phyloP scores from a whole-genome alignment of 225 moss, liverwort and hornwort species.

The Antitrichia curtipendula region DNA sequence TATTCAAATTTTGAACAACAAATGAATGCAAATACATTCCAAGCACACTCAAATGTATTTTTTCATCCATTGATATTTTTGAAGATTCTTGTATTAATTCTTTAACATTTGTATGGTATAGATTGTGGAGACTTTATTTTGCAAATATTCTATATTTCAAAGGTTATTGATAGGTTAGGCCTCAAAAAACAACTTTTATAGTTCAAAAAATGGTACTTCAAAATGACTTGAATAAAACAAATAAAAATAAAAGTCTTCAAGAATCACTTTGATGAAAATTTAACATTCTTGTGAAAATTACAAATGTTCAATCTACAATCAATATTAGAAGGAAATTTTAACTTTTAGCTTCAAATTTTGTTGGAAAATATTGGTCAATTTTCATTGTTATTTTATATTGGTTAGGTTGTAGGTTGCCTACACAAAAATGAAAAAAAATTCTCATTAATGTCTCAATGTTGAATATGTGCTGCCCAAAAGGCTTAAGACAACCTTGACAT shows the following conservation, averaged over 20 bases:
- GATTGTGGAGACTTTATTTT: no score
- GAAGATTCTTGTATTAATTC: background rate
- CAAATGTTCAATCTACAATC: background rate
- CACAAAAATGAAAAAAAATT: no score
- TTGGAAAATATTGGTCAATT: background rate
- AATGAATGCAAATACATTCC: background rate
- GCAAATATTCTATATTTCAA: no score
- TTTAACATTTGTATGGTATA: background rate
- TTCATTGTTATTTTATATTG: background rate
- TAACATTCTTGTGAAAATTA: background rate
- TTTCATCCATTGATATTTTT: background rate
- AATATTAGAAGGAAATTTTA: background rate
- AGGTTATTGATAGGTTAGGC: accelerated
- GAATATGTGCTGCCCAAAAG: accelerated
- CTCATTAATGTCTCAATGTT: background rate
- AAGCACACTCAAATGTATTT: background rate
- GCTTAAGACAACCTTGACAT: background rate
- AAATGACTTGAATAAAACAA: no score
- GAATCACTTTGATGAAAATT: background rate
- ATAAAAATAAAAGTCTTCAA: no score
- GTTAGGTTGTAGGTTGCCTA: background rate
- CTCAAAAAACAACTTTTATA: background rate
- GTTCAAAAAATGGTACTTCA: background rate
- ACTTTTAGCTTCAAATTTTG: background rate
- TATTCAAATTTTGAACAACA: background rate